Evolutionary conservation across 202 grass and related monocot species (phyloP).

Genomic region (Setaria viridis): DNA sequence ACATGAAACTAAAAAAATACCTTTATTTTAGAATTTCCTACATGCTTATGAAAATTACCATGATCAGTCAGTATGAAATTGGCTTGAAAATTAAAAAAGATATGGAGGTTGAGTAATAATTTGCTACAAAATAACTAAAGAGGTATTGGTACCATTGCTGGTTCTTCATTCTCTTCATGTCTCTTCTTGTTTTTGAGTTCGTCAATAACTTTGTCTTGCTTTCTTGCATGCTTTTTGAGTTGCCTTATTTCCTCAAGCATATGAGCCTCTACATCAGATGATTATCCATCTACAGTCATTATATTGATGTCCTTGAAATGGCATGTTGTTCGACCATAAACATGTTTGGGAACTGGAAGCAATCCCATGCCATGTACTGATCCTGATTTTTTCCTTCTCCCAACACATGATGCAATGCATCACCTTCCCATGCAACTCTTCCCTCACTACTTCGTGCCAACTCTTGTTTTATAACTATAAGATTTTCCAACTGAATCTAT

Average conservation of each 20-base stretch:
- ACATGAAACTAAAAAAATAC: not conserved
- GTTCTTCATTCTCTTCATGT: not conserved
- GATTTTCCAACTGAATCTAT: not conserved
- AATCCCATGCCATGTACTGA: slow-evolving; percentile 35
- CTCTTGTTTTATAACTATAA: not conserved
- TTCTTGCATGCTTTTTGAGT: not conserved
- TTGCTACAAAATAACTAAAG: too few relatives aligned
- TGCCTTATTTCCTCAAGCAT: not conserved
- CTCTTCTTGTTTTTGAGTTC: not conserved
- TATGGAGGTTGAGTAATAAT: not conserved
- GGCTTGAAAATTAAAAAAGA: not conserved
- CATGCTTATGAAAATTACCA: not conserved
- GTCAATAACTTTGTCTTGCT: not conserved
- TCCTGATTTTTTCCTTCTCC: slow-evolving; percentile 11
- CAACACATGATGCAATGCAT: not conserved
- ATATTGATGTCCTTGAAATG: slow-evolving; percentile 26
- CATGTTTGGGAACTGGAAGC: slow-evolving; percentile 5
- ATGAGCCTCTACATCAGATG: not conserved
- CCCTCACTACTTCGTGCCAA: not conserved
- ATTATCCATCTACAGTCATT: not conserved
- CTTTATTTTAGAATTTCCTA: not conserved
- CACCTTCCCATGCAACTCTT: slow-evolving; percentile 18
- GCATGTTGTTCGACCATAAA: not conserved
- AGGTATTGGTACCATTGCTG: not conserved
- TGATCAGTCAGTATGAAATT: not conserved